A percentile compares a stretch with the other conserved stretches of the same genome.
Evolutionary conservation across 1,284 basidiomycete genomes (phyloP).

Genomic region (Cutaneotrichosporon dermatis): DNA sequence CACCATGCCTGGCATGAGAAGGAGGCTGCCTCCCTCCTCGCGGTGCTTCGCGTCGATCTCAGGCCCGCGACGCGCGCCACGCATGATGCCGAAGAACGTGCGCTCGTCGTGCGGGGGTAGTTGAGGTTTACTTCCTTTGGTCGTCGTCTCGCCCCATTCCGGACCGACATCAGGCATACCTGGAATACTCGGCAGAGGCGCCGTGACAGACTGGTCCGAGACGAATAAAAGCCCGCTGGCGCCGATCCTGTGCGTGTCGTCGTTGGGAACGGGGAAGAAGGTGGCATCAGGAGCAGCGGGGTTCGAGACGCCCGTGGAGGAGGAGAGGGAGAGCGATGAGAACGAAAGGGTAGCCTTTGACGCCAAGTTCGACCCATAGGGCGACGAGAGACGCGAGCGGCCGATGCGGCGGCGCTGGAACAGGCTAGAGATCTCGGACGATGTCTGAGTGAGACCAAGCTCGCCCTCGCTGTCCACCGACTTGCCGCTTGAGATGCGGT

Average conservation of each 20-base stretch:
- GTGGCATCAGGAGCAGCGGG: slow-evolving; percentile 18
- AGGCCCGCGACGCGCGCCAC: slow-evolving; percentile 26
- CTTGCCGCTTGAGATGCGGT: slow-evolving; percentile 28
- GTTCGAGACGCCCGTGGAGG: not conserved
- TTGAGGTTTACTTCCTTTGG: slow-evolving; percentile 14
- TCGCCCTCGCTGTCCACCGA: slow-evolving; percentile 23
- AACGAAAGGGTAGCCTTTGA: slow-evolving; percentile 14
- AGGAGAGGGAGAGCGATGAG: slow-evolving; percentile 15
- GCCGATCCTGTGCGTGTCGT: slow-evolving; percentile 77
- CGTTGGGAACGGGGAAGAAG: slow-evolving; percentile 68
- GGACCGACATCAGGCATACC: slow-evolving; percentile 44
- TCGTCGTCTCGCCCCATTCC: slow-evolving; percentile 15
- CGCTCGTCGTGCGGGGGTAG: slow-evolving; percentile 41
- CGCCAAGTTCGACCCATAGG: not conserved
- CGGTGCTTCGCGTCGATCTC: slow-evolving; percentile 36
- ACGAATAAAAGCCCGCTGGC: slow-evolving; percentile 59
- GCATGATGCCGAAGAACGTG: slow-evolving; percentile 49
- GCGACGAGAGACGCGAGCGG: slow-evolving; percentile 6
- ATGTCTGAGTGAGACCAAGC: slow-evolving; percentile 38
- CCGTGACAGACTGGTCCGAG: slow-evolving; percentile 3
- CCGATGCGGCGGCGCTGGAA: slow-evolving; percentile 18
- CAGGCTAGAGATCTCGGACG: slow-evolving; percentile 27
- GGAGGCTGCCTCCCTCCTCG: slow-evolving; percentile 17
- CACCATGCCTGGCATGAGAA: slow-evolving; percentile 9
- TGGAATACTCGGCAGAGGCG: slow-evolving; percentile 18